Evolutionary conservation across 768 basidiomycete species (phyloP).

Genomic region (Dioszegia aurantiaca): DNA sequence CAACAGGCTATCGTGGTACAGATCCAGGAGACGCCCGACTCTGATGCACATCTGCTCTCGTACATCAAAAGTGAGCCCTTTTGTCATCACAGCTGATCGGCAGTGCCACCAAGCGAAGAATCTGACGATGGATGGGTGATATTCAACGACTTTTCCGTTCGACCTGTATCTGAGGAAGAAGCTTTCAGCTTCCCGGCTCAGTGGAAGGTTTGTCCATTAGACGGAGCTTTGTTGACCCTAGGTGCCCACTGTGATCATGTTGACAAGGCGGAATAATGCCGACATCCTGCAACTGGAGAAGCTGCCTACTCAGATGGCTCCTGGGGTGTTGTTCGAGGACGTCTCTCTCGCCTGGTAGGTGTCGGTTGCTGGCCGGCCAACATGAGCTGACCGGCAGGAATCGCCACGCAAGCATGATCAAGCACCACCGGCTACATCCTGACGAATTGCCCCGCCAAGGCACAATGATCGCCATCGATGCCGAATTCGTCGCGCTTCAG

Average conservation of each 20-base stretch:
- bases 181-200: conserved; percentile 79
- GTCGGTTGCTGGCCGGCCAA: conserved; percentile 41
- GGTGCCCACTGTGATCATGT: conserved; percentile 80
- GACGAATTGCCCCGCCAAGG: conserved; percentile 82
- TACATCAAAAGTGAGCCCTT: conserved; percentile 70
- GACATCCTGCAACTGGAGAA: conserved; percentile 63
- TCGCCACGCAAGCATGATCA: conserved; percentile 68
- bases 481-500: conserved; percentile 96
- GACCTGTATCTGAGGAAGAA: conserved; percentile 77
- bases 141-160: conserved; percentile 95
- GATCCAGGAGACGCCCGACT: conserved; percentile 64
- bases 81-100: conserved; percentile 3
- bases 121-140: conserved; percentile 68
- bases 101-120: conserved; percentile 69
- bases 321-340: conserved; percentile 74
- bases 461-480: conserved; percentile 89
- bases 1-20: conserved; percentile 77
- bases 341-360: conserved; percentile 82
- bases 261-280: conserved; percentile 69
- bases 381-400: conserved; percentile 58
- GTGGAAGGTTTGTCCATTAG: conserved; percentile 68
- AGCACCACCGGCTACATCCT: conserved; percentile 68
- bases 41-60: conserved; percentile 78
- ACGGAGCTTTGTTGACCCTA: background rate
- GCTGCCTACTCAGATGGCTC: conserved; percentile 67